Conservation (phyloP, 495 filamentous ascomycete genomes). For the Chaetomium tenue region DNA sequence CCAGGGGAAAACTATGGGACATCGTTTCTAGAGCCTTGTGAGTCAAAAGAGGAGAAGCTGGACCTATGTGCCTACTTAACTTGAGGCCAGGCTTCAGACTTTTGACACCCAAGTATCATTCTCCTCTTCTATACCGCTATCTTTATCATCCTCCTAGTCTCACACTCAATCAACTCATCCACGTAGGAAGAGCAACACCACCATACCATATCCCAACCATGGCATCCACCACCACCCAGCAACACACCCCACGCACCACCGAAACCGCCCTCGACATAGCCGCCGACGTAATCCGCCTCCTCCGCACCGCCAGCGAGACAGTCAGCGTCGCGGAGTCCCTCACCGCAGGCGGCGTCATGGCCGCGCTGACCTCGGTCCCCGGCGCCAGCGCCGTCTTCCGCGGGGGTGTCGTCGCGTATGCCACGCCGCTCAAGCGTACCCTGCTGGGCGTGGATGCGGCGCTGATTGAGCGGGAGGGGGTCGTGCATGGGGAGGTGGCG, state of each 20-base stretch:
- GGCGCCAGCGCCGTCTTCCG: conserved; percentile 35
- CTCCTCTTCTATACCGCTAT: too few species aligned
- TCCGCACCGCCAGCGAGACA: conserved; percentile 26
- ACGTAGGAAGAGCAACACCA: too few species aligned
- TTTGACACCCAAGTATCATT: too few species aligned
- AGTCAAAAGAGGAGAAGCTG: too few species aligned
- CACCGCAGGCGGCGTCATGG: conserved; percentile 35
- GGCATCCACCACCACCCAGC: too few species aligned
- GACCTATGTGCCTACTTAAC: too few species aligned
- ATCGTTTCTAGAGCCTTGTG: too few species aligned
- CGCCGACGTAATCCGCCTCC: conserved; percentile 26
- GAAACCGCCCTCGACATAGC: conserved; percentile 28
- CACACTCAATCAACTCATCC: too few species aligned
- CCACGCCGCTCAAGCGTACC: conserved; percentile 32
- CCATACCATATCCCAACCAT: too few species aligned
- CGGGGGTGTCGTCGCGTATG: conserved; percentile 38
- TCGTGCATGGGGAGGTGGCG: conserved; percentile 36
- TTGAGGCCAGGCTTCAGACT: too few species aligned
- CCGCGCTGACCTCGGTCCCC: conserved; percentile 31
- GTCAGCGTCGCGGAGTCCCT: conserved; percentile 37
- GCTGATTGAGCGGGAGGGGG: conserved; percentile 35
- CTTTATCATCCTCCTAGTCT: too few species aligned
- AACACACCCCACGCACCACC: conserved; percentile 2
- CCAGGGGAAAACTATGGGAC: too few species aligned
- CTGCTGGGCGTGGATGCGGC: conserved; percentile 31